Percentiles rank a stretch among this genome's conserved stretches.
phyloP scores from a whole-genome alignment of 2,329 filamentous ascomycete genomes.

The Phyllosticta citrichinensis region DNA sequence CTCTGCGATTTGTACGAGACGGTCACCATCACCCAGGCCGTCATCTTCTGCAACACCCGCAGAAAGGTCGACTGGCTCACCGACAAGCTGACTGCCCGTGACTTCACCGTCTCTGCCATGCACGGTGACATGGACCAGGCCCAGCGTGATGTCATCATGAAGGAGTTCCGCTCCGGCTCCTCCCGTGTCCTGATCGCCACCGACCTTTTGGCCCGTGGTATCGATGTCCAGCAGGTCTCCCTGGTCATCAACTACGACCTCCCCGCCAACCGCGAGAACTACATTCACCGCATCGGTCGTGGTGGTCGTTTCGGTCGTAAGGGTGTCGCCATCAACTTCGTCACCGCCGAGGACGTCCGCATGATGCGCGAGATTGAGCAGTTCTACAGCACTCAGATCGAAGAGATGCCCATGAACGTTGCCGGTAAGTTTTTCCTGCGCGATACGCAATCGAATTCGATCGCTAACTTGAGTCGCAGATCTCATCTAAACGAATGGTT shows the following conservation, averaged over 20 bases:
- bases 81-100: conserved; percentile 95
- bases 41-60: conserved; percentile 99
- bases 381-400: conserved; percentile 99
- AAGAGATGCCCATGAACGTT: conserved; percentile 99
- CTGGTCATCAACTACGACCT: conserved; percentile 99
- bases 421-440: conserved; percentile 40
- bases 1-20: conserved; percentile 99
- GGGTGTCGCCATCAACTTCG: conserved; percentile 99
- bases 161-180: conserved; percentile 98
- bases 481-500: conserved; percentile 29
- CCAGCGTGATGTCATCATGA: conserved; percentile 99
- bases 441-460: conserved; percentile 12
- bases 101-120: conserved; percentile 99
- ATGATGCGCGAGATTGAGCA: conserved; percentile 99
- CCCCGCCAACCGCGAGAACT: conserved; percentile 98
- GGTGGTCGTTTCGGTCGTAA: conserved; percentile 99
- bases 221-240: conserved; percentile 98
- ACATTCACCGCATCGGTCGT: conserved; percentile 99
- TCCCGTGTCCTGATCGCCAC: conserved; percentile 98
- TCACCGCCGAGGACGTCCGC: conserved; percentile 95
- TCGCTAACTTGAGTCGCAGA: conserved; percentile 15
- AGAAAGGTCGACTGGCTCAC: conserved; percentile 99
- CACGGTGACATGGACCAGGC: conserved; percentile 98
- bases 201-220: conserved; percentile 95
- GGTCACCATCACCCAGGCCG: conserved; percentile 96